Evolutionary conservation across 2,329 filamentous ascomycete species (phyloP).

Genomic region (Colletotrichum sp.): DNA sequence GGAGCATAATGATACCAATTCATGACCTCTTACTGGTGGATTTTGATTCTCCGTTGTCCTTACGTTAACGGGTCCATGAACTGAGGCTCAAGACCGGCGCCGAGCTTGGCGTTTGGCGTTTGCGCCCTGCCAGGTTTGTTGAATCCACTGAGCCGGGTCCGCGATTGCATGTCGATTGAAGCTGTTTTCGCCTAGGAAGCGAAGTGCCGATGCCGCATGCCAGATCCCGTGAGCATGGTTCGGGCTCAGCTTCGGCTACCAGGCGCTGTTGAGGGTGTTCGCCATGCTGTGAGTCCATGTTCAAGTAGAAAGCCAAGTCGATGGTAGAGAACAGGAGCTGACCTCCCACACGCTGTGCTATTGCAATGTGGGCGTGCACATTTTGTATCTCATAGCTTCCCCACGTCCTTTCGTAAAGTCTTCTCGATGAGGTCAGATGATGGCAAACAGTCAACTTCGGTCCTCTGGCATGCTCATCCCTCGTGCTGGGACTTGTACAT

Average conservation of each 20-base stretch:
- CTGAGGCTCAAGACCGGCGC: background rate
- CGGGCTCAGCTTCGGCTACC: background rate
- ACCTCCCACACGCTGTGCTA: background rate
- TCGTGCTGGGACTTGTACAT: too few relatives aligned
- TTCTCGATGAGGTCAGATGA: too few relatives aligned
- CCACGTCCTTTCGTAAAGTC: too few relatives aligned
- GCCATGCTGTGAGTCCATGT: background rate
- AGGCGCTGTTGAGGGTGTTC: background rate
- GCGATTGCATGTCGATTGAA: background rate
- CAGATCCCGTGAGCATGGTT: background rate
- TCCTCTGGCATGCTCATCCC: too few relatives aligned
- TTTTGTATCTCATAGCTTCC: background rate
- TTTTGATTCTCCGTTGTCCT: background rate
- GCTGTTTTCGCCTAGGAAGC: background rate
- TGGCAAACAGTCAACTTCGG: too few relatives aligned
- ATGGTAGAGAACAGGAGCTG: background rate
- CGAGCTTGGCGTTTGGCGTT: background rate
- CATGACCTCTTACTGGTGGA: background rate
- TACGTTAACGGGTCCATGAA: background rate
- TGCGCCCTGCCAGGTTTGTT: background rate
- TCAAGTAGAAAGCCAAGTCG: background rate
- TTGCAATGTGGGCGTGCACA: background rate
- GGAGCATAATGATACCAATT: background rate
- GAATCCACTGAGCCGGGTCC: background rate
- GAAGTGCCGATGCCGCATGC: background rate